Conservation (phyloP, 768 basidiomycete species). For the Collybiopsis luxurians region DNA sequence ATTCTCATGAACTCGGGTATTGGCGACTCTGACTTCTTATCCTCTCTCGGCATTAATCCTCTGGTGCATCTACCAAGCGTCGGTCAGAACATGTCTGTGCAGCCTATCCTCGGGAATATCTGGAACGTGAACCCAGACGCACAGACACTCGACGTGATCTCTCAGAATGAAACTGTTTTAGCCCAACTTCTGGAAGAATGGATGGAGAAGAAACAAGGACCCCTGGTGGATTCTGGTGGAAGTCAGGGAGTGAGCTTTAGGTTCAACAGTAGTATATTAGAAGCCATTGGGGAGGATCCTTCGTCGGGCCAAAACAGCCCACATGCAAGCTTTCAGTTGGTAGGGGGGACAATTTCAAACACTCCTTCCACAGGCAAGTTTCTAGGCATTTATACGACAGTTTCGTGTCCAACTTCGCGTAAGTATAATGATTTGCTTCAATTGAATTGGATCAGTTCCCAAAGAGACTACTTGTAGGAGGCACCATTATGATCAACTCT, state of each 20-base stretch:
- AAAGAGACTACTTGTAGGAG: conserved; percentile 12
- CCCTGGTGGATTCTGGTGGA: conserved; percentile 11
- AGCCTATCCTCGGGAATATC: neutral
- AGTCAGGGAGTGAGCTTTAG: conserved; percentile 8
- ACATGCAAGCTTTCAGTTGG: conserved; percentile 2
- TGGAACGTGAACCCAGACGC: conserved; percentile 10
- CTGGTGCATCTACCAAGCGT: conserved; percentile 14
- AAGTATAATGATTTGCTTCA: neutral
- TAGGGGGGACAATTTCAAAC: neutral
- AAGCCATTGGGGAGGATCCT: conserved; percentile 16
- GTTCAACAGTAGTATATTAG: conserved; percentile 14
- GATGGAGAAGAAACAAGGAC: conserved; percentile 18
- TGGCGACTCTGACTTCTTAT: conserved; percentile 10
- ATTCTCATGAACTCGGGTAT: conserved; percentile 19
- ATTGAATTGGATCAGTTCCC: neutral
- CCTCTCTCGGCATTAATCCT: conserved; percentile 3
- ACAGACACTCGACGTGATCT: conserved; percentile 22
- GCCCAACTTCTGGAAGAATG: conserved; percentile 23
- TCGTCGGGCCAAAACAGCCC: conserved; percentile 16
- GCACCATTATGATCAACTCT: conserved; percentile 25
- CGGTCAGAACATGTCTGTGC: conserved; percentile 14
- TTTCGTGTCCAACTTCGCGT: conserved; percentile 14
- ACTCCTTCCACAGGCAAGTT: conserved; percentile 7
- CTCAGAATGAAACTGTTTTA: conserved; percentile 18
- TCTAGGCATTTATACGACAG: neutral